Evolutionary conservation across 768 basidiomycete genomes (phyloP).

Genomic region (Pholiota molesta): DNA sequence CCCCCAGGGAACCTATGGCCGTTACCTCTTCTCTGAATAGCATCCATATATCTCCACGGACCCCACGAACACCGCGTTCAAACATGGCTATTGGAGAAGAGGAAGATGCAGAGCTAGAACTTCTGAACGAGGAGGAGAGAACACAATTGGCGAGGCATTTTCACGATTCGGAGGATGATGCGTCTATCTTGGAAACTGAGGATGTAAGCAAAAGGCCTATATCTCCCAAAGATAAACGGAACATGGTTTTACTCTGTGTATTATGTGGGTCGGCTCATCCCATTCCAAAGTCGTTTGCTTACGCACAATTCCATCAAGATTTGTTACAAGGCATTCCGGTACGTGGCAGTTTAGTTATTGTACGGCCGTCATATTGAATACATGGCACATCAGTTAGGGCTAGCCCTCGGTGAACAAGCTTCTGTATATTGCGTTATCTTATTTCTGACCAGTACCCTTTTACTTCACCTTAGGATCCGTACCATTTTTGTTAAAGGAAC

Average conservation of each 20-base stretch:
- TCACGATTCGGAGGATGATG: conserved; percentile 36
- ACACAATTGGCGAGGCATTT: conserved; percentile 46
- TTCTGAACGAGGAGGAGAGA: conserved; percentile 62
- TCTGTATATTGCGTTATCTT: neutral
- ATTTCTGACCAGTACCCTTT: conserved; percentile 8
- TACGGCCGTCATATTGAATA: conserved; percentile 8
- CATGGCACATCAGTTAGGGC: conserved; percentile 59
- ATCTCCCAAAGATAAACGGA: conserved; percentile 77
- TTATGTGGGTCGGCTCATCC: conserved; percentile 65
- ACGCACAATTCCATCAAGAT: conserved; percentile 40
- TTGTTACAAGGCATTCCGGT: conserved; percentile 91
- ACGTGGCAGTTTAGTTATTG: conserved; percentile 31
- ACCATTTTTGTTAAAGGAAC: conserved; percentile 93
- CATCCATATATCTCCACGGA: conserved; percentile 61
- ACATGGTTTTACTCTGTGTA: conserved; percentile 82
- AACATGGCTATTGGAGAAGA: conserved; percentile 41
- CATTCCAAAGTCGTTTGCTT: conserved; percentile 12
- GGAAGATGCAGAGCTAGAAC: conserved; percentile 64
- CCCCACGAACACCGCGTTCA: conserved; percentile 41
- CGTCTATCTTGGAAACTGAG: conserved; percentile 24
- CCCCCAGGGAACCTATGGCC: conserved; percentile 48
- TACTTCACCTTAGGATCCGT: conserved; percentile 71
- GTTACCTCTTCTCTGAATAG: conserved; percentile 61
- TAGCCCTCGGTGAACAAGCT: conserved; percentile 72
- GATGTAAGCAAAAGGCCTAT: conserved; percentile 49